phyloP scores from a whole-genome alignment of 352 stramenopile genomes.

The Globisporangium iwayamae region DNA sequence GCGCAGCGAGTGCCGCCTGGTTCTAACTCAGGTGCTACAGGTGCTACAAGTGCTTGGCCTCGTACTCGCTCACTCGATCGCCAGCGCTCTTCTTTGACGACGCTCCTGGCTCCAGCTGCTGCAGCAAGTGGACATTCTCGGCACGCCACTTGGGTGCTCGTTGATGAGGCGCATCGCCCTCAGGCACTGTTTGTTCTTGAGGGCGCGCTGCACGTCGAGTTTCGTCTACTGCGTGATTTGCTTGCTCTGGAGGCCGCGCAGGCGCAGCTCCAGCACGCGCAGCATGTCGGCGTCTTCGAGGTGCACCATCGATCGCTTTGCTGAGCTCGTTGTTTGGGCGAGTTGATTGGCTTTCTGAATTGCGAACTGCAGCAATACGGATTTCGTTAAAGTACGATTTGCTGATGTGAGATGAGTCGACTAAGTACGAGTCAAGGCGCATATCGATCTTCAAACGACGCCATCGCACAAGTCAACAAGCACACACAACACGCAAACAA shows the following conservation, averaged over 20 bases:
- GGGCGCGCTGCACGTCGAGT: conserved; percentile 1
- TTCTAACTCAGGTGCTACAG: conserved; percentile 52
- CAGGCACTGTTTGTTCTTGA: background rate
- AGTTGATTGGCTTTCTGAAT: background rate
- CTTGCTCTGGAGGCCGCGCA: background rate
- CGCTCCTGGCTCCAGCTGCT: background rate
- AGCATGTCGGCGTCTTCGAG: conserved; percentile 5
- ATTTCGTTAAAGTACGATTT: no score
- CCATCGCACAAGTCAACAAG: background rate
- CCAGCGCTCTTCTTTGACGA: background rate
- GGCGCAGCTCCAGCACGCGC: conserved; percentile 7
- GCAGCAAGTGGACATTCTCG: background rate
- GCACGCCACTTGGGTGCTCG: background rate
- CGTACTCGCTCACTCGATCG: conserved; percentile 30
- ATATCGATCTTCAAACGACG: conserved; percentile 6
- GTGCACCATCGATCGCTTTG: background rate
- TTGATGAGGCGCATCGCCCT: background rate
- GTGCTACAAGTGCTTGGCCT: conserved; percentile 56
- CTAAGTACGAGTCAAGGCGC: background rate
- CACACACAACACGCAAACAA: background rate
- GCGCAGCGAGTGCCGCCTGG: conserved; percentile 33
- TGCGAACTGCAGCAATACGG: background rate
- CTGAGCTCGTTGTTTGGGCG: background rate
- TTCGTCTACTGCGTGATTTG: background rate
- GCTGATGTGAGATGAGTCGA: background rate